Base-by-base conservation (phyloP, 2,329 filamentous ascomycete species). In the Alternaria angustiovoidea region DNA sequence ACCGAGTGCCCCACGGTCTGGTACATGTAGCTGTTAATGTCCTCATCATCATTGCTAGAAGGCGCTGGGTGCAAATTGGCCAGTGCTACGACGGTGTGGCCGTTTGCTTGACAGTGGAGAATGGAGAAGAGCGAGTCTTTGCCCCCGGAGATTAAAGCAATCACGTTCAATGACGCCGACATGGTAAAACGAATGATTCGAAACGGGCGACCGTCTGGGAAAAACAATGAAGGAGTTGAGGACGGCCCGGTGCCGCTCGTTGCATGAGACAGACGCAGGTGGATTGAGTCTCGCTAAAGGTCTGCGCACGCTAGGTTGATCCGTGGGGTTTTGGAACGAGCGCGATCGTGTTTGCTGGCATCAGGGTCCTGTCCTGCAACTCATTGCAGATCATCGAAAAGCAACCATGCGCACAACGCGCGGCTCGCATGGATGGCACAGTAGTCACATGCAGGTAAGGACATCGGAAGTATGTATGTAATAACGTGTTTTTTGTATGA, bases 11-110 rank as follows among this genome's bases (percentile, higher is more conserved):
- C 95, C 61, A 97, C 92, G 3, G 95, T 99, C 83, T 99, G 95
- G 83, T 98, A 99, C 95, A 99, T 99, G 88, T 95, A 98, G 81
- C 94, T 97, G 79, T 99, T 93, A 70, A 96, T 85, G 77, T 98
- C 92, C 57, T 85, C 81, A 64, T 85, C 81, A 32, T 62, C 56
- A 54, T 54, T 63, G 48, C 62, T 41, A 7, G 61, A 57, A 16
- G 58, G 41, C 11, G 81, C 51, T 16, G 93, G 94, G 75, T 94
- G 86, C 56, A 99, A 83, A 79, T 99, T 99, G 51, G 92, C 95
- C 48, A 99, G 83, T 7, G 95, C 95, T 51, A 97, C 87, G 47
- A 99, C 83, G 64, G 86, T 86, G 79, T 98, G 94, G 24, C 92
- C 93, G 77, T 97, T 91, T 60, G 88, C 87, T 66, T 93, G 84